Percentiles rank a stretch among this genome's conserved stretches.
Conservation (phyloP, 1,139 yeast genomes). For the Lodderomyces theae region DNA sequence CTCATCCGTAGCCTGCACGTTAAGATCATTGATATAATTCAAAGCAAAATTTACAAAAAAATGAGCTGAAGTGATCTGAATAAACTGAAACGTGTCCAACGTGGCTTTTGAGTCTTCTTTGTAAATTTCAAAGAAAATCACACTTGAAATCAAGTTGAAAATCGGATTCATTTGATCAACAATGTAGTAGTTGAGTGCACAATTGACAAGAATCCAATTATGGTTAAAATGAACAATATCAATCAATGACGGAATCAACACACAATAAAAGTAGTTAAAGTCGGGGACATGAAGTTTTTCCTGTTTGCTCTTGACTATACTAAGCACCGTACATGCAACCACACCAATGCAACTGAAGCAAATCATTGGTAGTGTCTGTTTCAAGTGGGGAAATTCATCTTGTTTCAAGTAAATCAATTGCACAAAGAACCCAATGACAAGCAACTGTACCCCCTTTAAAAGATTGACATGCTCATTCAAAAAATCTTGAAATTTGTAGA, state of each 20-base stretch:
- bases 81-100: constrained; percentile 20
- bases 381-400: constrained; percentile 17
- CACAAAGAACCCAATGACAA: constrained; percentile 28
- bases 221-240: constrained; percentile 21
- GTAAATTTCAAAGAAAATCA: constrained; percentile 32
- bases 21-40: constrained; percentile 29
- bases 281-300: constrained; percentile 29
- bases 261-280: constrained; percentile 37
- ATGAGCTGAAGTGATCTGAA: constrained; percentile 26
- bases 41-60: constrained; percentile 24
- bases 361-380: constrained; percentile 23
- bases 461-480: constrained; percentile 34
- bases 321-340: constrained; percentile 27
- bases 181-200: constrained; percentile 38
- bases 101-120: constrained; percentile 16
- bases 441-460: constrained; percentile 33
- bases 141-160: constrained; percentile 29
- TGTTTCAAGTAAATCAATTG: constrained; percentile 30
- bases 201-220: constrained; percentile 29
- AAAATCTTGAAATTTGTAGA: constrained; percentile 39
- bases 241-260: constrained; percentile 32
- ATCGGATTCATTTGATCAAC: constrained; percentile 32
- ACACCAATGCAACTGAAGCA: constrained; percentile 39
- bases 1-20: constrained; percentile 5
- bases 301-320: constrained; percentile 24